These are phyloP conservation scores for Geotrichum carabidarum DNA, from an alignment of 1,139 yeast genomes.

Conservation along the genomic window DNA sequence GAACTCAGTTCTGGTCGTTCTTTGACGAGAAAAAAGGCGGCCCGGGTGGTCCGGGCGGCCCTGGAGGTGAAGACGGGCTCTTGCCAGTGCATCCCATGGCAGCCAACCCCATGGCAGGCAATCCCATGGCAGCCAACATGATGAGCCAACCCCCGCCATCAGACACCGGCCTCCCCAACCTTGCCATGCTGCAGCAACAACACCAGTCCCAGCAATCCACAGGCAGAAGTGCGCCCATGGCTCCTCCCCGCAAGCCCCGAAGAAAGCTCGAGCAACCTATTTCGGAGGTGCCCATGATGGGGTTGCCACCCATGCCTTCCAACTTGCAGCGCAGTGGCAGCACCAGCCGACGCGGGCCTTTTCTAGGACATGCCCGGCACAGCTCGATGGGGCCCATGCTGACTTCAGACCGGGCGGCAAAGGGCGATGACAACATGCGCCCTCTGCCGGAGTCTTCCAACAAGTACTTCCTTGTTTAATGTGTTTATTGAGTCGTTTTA, in stretches of 20 bases:
- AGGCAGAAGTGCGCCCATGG: slow-evolving; percentile 1
- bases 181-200: slow-evolving; percentile 15
- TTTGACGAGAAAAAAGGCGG: slow-evolving; percentile 36
- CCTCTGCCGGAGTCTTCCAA: slow-evolving; percentile 3
- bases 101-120: background rate
- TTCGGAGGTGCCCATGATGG: background rate
- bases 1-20: slow-evolving; percentile 37
- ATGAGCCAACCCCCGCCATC: background rate
- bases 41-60: slow-evolving; percentile 16
- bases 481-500: no score
- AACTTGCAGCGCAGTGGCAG: background rate
- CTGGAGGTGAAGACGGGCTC: background rate
- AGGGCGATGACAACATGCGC: background rate
- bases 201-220: slow-evolving; percentile 1
- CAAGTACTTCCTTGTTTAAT: slow-evolving; percentile 10
- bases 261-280: background rate
- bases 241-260: slow-evolving; percentile 4
- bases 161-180: slow-evolving; percentile 10
- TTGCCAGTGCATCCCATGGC: background rate
- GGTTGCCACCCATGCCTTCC: background rate
- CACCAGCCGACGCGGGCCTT: background rate
- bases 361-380: background rate
- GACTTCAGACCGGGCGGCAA: background rate
- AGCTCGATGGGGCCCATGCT: background rate
- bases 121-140: background rate